A percentile compares a stretch with the other conserved stretches of the same genome.
phyloP scores from a whole-genome alignment of 1,284 basidiomycete genomes.

The Boletus holoroseus region DNA sequence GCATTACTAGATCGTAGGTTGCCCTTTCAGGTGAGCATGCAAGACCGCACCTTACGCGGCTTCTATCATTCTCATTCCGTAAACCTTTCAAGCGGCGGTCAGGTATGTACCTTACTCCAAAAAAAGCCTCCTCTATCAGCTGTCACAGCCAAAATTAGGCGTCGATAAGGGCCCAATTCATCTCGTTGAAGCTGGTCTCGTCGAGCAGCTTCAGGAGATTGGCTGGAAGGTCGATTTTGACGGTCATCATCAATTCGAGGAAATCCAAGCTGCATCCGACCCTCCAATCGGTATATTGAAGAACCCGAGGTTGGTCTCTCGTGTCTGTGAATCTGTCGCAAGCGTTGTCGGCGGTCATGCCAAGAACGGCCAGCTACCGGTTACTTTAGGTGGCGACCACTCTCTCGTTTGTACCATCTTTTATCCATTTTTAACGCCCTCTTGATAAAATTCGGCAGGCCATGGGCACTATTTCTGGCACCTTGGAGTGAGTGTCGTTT shows the following conservation, averaged over 20 bases:
- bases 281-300: conserved; percentile 84
- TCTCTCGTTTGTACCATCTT: conserved; percentile 60
- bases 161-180: conserved; percentile 91
- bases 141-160: conserved; percentile 59
- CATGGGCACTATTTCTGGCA: conserved; percentile 88
- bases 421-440: not conserved
- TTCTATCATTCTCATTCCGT: conserved; percentile 18
- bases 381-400: conserved; percentile 97
- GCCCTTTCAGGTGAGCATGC: conserved; percentile 60
- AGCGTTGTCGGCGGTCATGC: conserved; percentile 70
- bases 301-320: conserved; percentile 81
- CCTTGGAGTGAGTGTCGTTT: conserved; percentile 51
- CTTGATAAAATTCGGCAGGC: conserved; percentile 46
- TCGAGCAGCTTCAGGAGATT: conserved; percentile 69
- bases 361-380: conserved; percentile 73
- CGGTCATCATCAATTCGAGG: conserved; percentile 84
- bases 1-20: conserved; percentile 57
- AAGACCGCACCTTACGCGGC: not conserved
- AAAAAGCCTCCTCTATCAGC: conserved; percentile 10
- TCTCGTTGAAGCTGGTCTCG: conserved; percentile 79
- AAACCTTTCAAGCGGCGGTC: conserved; percentile 45
- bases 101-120: conserved; percentile 36
- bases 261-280: conserved; percentile 62
- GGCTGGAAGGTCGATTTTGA: conserved; percentile 90
- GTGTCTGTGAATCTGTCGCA: conserved; percentile 81